Conservation (phyloP, 225 moss, liverwort and hornwort species). For the Asterella californica region DNA sequence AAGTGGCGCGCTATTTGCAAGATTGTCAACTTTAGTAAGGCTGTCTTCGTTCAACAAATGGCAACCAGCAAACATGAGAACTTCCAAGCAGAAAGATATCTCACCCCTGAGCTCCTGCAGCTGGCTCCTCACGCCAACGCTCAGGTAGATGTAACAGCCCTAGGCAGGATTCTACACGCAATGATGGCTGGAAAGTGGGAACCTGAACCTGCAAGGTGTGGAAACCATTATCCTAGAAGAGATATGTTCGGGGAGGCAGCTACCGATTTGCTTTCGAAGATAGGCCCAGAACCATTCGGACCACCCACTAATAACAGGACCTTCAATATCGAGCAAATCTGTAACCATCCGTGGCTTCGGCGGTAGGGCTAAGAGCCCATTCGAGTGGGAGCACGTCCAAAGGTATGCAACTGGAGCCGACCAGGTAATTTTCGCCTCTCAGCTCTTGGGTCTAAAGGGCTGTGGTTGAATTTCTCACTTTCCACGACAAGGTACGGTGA, state of each 20-base stretch:
- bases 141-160: slow-evolving; percentile 2
- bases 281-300: slow-evolving; percentile 12
- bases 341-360: not conserved
- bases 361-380: no score
- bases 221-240: not conserved
- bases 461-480: no score
- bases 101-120: not conserved
- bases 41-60: not conserved
- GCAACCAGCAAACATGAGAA: not conserved
- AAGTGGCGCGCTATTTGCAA: not conserved
- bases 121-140: not conserved
- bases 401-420: no score
- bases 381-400: no score
- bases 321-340: not conserved
- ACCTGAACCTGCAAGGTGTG: not conserved
- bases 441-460: no score
- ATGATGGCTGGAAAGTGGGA: slow-evolving; percentile 6
- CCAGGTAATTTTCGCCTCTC: no score
- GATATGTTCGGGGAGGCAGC: not conserved
- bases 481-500: no score
- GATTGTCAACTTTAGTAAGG: not conserved
- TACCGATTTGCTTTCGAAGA: not conserved
- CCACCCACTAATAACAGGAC: not conserved
- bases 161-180: slow-evolving; percentile 9
- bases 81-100: not conserved